A percentile compares a stretch with the other conserved stretches of the same genome.
These are phyloP conservation scores for Globisporangium mamillatum DNA, from an alignment of 352 stramenopile genomes.

Conservation along the genomic window DNA sequence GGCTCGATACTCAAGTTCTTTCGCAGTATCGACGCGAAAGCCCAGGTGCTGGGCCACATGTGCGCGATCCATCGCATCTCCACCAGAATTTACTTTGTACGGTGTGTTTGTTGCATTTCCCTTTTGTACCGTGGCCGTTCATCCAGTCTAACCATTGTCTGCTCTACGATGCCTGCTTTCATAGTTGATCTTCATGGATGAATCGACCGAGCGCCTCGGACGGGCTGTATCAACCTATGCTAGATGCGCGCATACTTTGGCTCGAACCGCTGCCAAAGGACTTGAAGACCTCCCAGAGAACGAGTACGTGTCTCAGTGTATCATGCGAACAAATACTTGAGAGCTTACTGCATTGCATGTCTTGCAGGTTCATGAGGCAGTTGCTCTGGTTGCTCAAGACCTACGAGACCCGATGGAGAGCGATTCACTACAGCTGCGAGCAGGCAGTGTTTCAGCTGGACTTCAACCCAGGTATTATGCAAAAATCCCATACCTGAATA, in stretches of 20 bases:
- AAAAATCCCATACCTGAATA: background rate
- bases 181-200: constrained; percentile 43
- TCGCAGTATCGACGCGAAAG: constrained; percentile 5
- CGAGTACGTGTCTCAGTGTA: constrained; percentile 15
- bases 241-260: constrained; percentile 31
- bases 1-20: constrained; percentile 15
- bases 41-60: constrained; percentile 17
- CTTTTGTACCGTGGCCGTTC: background rate
- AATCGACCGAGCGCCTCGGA: constrained; percentile 32
- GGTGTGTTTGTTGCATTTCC: background rate
- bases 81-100: constrained; percentile 14
- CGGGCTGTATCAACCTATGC: constrained; percentile 36
- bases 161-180: background rate
- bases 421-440: constrained; percentile 43
- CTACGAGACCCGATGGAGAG: constrained; percentile 48
- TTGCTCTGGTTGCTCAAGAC: constrained; percentile 34
- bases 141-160: background rate
- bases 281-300: constrained; percentile 17
- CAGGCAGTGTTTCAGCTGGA: constrained; percentile 46
- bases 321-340: too few relatives aligned
- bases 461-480: constrained; percentile 35
- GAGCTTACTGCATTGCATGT: too few relatives aligned
- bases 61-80: constrained; percentile 30
- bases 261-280: constrained; percentile 8
- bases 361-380: constrained; percentile 34